Evolutionary conservation across 1,284 basidiomycete genomes (phyloP).

Genomic region (Puccinia sorghi): DNA sequence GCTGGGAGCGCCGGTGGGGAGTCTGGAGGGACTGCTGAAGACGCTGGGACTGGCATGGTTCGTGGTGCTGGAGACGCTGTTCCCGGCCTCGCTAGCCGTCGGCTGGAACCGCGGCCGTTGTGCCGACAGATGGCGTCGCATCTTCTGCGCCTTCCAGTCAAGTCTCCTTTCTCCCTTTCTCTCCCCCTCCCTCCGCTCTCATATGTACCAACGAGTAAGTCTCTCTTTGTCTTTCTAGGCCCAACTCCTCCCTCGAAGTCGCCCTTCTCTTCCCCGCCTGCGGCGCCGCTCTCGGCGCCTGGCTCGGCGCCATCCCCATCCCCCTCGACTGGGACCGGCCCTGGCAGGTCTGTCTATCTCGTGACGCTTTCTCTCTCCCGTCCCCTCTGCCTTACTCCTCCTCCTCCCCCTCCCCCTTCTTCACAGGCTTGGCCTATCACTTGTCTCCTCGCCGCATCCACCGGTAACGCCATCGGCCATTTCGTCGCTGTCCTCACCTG

Average conservation of each 20-base stretch:
- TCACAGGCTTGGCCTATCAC: slow-evolving; percentile 54
- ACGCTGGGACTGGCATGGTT: slow-evolving; percentile 11
- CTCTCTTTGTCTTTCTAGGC: slow-evolving; percentile 60
- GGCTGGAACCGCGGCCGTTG: slow-evolving; percentile 61
- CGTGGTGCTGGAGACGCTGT: slow-evolving; percentile 58
- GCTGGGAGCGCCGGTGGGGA: slow-evolving; percentile 73
- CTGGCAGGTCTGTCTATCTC: slow-evolving; percentile 74
- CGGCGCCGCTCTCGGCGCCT: slow-evolving; percentile 72
- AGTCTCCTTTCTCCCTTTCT: slow-evolving; percentile 59
- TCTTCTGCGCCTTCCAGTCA: slow-evolving; percentile 77
- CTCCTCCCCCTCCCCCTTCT: not conserved
- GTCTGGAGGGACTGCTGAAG: slow-evolving; percentile 54
- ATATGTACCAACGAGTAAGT: not conserved
- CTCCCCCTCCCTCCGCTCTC: not conserved
- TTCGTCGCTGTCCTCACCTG: slow-evolving; percentile 47
- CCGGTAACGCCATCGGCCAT: slow-evolving; percentile 51
- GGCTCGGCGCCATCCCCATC: slow-evolving; percentile 76
- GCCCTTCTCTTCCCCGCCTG: slow-evolving; percentile 75
- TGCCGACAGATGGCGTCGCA: slow-evolving; percentile 66
- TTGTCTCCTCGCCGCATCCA: slow-evolving; percentile 52
- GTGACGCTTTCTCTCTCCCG: not conserved
- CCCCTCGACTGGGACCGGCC: slow-evolving; percentile 92
- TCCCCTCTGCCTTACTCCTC: not conserved
- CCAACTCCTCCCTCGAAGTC: slow-evolving; percentile 69
- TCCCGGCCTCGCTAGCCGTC: slow-evolving; percentile 71